Conservation (phyloP, 495 filamentous ascomycete genomes). For the Entonaema liquescens region DNA sequence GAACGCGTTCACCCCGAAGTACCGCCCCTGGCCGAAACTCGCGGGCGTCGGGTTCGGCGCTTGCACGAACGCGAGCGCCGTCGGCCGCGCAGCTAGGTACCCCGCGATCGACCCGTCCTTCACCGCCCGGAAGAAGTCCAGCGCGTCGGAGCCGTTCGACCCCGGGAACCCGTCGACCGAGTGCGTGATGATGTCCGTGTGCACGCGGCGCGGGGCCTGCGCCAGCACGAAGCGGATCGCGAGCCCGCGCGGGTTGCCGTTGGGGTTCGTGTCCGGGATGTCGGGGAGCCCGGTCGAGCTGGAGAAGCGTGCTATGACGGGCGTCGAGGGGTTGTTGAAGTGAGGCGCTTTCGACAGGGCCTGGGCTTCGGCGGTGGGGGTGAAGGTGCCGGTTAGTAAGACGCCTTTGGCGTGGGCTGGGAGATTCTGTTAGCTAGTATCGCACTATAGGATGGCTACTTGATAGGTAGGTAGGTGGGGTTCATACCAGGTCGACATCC, state of each 20-base stretch:
- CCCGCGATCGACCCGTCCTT: conserved; percentile 46
- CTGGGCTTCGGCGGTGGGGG: conserved; percentile 52
- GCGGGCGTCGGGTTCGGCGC: conserved; percentile 58
- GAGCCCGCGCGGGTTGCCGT: conserved; percentile 59
- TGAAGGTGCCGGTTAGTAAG: conserved; percentile 60
- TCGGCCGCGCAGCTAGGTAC: conserved; percentile 55
- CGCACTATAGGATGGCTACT: background rate
- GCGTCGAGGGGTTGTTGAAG: conserved; percentile 56
- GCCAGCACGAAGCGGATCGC: conserved; percentile 60
- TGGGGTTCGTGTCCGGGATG: conserved; percentile 60
- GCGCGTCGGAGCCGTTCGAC: conserved; percentile 57
- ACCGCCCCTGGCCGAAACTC: conserved; percentile 57
- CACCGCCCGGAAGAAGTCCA: conserved; percentile 56
- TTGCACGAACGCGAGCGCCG: conserved; percentile 55
- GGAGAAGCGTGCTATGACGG: conserved; percentile 62
- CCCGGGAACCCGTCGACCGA: conserved; percentile 59
- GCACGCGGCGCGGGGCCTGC: conserved; percentile 49
- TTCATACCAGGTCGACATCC: conserved; percentile 58
- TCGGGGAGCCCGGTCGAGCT: conserved; percentile 61
- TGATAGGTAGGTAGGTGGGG: no score
- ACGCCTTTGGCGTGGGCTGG: conserved; percentile 62
- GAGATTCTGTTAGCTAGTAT: background rate
- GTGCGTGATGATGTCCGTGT: conserved; percentile 66
- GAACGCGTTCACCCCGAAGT: conserved; percentile 60
- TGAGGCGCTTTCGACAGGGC: conserved; percentile 59